Conservation (phyloP, 2,329 filamentous ascomycete genomes). For the Diaporthe caulivora region DNA sequence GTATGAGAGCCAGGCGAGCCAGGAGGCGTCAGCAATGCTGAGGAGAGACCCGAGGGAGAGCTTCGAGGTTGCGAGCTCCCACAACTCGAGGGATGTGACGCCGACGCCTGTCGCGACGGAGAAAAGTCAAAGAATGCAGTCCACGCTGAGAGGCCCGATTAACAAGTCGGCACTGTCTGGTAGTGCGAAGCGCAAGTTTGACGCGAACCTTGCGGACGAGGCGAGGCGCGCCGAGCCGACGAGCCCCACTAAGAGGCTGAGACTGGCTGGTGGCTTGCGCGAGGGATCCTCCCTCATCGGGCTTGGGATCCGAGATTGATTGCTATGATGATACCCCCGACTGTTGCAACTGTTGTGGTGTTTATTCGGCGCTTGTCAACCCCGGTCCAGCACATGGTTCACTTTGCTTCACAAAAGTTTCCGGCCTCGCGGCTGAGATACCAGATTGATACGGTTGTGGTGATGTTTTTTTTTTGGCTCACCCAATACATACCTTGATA, state of each 20-base stretch:
- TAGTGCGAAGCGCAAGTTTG: constrained; percentile 65
- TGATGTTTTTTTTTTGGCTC: neutral
- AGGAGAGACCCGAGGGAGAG: constrained; percentile 69
- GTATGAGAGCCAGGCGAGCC: constrained; percentile 81
- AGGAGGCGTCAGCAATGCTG: constrained; percentile 81
- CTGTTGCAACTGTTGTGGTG: neutral
- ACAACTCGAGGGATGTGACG: constrained; percentile 57
- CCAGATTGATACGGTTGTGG: neutral
- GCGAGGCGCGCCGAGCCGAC: constrained; percentile 51
- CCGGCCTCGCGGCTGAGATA: constrained; percentile 18
- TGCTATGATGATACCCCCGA: constrained; percentile 37
- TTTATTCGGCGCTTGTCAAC: neutral
- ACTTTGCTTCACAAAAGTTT: neutral
- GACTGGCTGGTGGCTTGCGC: constrained; percentile 54
- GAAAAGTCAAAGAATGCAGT: constrained; percentile 61
- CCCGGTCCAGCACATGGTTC: neutral
- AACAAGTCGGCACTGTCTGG: constrained; percentile 52
- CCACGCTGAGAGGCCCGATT: constrained; percentile 62
- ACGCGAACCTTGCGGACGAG: constrained; percentile 44
- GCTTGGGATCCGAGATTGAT: constrained; percentile 58
- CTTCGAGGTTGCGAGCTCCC: constrained; percentile 62
- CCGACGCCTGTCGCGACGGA: constrained; percentile 59
- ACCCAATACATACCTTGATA: neutral
- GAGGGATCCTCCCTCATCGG: constrained; percentile 59
- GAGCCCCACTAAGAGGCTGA: constrained; percentile 66